Evolutionary conservation across 139 green algal species (phyloP).

Genomic region (Tetratostichococcus sp.): DNA sequence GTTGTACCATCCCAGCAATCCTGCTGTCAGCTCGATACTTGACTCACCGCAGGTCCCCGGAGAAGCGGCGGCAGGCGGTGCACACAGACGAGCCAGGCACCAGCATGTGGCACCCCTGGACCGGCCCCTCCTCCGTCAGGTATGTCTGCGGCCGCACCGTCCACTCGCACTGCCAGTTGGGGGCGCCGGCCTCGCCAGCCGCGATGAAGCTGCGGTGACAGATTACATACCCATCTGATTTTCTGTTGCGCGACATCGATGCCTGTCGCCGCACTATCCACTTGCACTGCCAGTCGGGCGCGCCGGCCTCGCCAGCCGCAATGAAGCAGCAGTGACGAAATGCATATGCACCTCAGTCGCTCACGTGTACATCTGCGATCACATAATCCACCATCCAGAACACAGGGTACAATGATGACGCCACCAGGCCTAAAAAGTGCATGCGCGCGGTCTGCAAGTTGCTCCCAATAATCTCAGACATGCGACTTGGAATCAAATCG

Average conservation of each 20-base stretch:
- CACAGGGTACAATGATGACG: too few relatives aligned
- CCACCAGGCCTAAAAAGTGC: too few relatives aligned
- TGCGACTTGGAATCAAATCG: too few relatives aligned
- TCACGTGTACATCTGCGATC: too few relatives aligned
- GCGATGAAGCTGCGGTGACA: not conserved
- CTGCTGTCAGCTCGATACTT: too few relatives aligned
- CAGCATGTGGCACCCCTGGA: not conserved
- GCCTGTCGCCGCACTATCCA: not conserved
- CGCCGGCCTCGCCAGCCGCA: not conserved
- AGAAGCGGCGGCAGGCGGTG: conserved; percentile 1
- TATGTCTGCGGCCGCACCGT: not conserved
- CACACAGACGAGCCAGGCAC: not conserved
- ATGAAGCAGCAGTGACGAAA: not conserved
- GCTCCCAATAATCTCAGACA: too few relatives aligned
- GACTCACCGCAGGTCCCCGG: not conserved
- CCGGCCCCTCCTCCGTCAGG: not conserved
- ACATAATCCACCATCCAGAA: too few relatives aligned
- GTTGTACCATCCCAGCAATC: too few relatives aligned
- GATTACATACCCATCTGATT: too few relatives aligned
- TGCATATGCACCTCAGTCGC: too few relatives aligned
- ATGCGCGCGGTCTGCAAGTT: too few relatives aligned
- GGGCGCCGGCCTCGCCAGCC: not conserved
- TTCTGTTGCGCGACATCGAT: too few relatives aligned
- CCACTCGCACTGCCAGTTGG: not conserved
- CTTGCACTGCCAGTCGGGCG: not conserved